Conservation (phyloP, 805 yeast genomes). For the Starmerella khaoyaiensis region DNA sequence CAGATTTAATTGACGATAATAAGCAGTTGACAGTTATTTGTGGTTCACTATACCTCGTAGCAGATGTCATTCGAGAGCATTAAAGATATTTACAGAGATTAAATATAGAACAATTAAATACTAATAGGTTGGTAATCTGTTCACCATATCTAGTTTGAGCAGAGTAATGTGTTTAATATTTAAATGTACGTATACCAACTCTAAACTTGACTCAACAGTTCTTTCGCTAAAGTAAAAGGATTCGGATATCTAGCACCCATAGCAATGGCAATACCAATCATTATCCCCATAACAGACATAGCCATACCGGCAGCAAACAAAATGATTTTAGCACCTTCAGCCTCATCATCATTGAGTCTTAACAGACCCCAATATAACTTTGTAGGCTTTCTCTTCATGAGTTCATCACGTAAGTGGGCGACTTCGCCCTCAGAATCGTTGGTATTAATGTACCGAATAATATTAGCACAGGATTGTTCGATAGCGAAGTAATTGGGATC, state of each 20-base stretch:
- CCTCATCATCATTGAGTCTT: conserved; percentile 9
- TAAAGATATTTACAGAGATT: background rate
- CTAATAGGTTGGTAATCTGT: background rate
- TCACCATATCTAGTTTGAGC: background rate
- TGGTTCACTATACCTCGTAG: conserved; percentile 59
- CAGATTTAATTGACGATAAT: too few relatives aligned
- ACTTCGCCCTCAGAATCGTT: conserved; percentile 19
- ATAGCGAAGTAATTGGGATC: conserved; percentile 80
- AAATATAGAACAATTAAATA: conserved; percentile 1
- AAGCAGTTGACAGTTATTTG: conserved; percentile 37
- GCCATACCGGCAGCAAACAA: conserved; percentile 9
- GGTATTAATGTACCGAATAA: conserved; percentile 72
- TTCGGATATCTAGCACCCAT: conserved; percentile 18
- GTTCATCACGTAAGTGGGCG: conserved; percentile 3
- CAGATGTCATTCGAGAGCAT: conserved; percentile 29
- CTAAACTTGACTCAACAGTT: background rate
- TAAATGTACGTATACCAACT: background rate
- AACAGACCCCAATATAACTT: conserved; percentile 1
- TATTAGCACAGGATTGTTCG: conserved; percentile 74
- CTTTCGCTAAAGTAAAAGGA: conserved; percentile 9
- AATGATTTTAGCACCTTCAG: conserved; percentile 13
- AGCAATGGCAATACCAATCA: conserved; percentile 15
- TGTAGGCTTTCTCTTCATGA: conserved; percentile 1
- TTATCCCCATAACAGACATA: conserved; percentile 10
- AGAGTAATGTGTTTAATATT: background rate